These are phyloP conservation scores for Neurospora cerealis DNA, from an alignment of 495 filamentous ascomycete genomes.

Conservation along the genomic window DNA sequence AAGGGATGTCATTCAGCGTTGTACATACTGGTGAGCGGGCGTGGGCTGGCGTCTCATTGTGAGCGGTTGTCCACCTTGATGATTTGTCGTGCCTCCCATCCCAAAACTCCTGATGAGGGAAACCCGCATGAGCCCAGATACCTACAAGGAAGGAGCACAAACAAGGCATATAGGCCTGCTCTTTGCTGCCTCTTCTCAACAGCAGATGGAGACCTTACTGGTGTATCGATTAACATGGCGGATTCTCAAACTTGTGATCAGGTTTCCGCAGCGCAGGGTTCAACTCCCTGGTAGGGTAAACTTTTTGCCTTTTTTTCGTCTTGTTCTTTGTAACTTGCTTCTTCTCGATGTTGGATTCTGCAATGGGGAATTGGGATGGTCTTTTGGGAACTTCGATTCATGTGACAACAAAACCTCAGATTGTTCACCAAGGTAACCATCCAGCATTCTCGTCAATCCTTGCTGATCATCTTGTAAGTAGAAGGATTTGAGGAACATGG, in stretches of 20 bases:
- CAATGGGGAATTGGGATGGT: not conserved
- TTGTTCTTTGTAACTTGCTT: not conserved
- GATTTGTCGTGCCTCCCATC: too few relatives aligned
- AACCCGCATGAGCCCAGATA: too few relatives aligned
- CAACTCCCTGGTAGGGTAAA: constrained; percentile 1
- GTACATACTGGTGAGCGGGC: too few relatives aligned
- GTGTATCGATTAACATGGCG: constrained; percentile 9
- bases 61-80: too few relatives aligned
- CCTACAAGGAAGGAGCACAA: not conserved
- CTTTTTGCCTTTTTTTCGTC: not conserved
- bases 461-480: too few relatives aligned
- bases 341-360: not conserved
- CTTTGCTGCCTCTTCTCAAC: too few relatives aligned
- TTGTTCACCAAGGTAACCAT: not conserved
- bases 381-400: not conserved
- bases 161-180: not conserved
- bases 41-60: too few relatives aligned
- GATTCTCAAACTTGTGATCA: constrained; percentile 3
- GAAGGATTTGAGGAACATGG: too few relatives aligned
- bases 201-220: not conserved
- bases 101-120: too few relatives aligned
- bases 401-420: not conserved
- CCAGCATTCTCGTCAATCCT: not conserved
- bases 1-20: too few relatives aligned
- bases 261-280: constrained; percentile 1